Percentiles rank a stretch among this genome's conserved stretches.
These are phyloP conservation scores for Trametes villosa DNA, from an alignment of 768 basidiomycete genomes.

Conservation along the genomic window DNA sequence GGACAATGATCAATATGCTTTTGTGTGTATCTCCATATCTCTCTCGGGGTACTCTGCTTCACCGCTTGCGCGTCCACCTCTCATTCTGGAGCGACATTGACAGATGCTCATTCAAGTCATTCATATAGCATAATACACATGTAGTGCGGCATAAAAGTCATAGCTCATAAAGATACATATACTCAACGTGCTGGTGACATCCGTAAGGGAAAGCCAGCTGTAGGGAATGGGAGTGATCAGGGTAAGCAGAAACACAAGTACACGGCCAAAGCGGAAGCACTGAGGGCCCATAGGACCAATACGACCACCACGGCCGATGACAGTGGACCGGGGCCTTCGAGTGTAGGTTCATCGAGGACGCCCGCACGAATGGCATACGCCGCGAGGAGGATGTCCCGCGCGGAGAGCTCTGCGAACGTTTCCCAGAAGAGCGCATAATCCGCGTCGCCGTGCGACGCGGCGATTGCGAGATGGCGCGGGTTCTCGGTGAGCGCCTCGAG, in stretches of 20 bases:
- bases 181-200: no score
- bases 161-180: no score
- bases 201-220: no score
- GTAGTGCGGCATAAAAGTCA: no score
- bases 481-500: slow-evolving; percentile 3
- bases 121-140: no score
- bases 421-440: slow-evolving; percentile 18
- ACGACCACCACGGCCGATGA: neutral
- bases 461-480: neutral
- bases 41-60: no score
- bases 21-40: neutral
- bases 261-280: neutral
- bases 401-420: slow-evolving; percentile 14
- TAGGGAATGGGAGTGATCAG: neutral
- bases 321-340: neutral
- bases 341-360: neutral
- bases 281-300: neutral
- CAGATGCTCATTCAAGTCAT: no score
- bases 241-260: neutral
- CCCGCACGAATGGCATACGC: slow-evolving; percentile 17
- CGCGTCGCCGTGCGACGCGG: slow-evolving; percentile 9
- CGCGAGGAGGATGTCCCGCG: slow-evolving; percentile 13
- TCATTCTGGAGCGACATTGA: no score
- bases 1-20: neutral
- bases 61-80: no score